Evolutionary conservation across 2,329 filamentous ascomycete species (phyloP).

Genomic region (Pseudogymnoascus sp.): DNA sequence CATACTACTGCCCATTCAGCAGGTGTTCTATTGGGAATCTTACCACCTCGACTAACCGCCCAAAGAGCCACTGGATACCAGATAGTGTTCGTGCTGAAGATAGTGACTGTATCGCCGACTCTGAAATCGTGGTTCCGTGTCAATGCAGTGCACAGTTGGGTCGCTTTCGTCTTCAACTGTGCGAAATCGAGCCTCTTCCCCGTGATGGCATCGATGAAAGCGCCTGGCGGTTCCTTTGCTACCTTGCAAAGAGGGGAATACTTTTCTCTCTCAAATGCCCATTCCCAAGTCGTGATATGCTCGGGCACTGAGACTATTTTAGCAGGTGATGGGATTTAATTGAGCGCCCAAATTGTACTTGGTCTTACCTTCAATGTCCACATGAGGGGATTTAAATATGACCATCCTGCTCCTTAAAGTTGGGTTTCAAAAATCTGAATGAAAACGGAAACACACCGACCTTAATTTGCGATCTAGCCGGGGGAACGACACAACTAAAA

Average conservation of each 20-base stretch:
- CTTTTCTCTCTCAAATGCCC: slow-evolving; percentile 45
- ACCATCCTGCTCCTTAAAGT: too few relatives aligned
- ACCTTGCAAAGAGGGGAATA: slow-evolving; percentile 34
- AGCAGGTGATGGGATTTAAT: neutral
- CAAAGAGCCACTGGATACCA: slow-evolving; percentile 60
- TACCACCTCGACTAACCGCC: slow-evolving; percentile 37
- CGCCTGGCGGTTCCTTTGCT: slow-evolving; percentile 12
- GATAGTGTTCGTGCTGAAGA: slow-evolving; percentile 57
- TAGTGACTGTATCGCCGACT: slow-evolving; percentile 45
- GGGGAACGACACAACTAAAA: too few relatives aligned
- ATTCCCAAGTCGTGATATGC: slow-evolving; percentile 50
- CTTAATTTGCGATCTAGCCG: too few relatives aligned
- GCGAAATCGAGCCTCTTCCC: slow-evolving; percentile 48
- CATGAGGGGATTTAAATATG: too few relatives aligned
- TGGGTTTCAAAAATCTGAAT: too few relatives aligned
- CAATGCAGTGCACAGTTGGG: slow-evolving; percentile 51
- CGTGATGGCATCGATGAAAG: slow-evolving; percentile 50
- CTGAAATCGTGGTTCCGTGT: slow-evolving; percentile 45
- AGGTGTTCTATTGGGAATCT: too few relatives aligned
- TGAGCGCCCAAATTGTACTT: too few relatives aligned
- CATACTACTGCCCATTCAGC: too few relatives aligned
- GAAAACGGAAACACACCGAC: too few relatives aligned
- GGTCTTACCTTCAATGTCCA: too few relatives aligned
- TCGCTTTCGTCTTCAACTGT: slow-evolving; percentile 49
- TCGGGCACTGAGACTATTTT: slow-evolving; percentile 36